Evolutionary conservation across 441 rosid genomes (phyloP), one percentile per base, ranked within the genome.

Genomic region (Erysimum pusillum): DNA sequence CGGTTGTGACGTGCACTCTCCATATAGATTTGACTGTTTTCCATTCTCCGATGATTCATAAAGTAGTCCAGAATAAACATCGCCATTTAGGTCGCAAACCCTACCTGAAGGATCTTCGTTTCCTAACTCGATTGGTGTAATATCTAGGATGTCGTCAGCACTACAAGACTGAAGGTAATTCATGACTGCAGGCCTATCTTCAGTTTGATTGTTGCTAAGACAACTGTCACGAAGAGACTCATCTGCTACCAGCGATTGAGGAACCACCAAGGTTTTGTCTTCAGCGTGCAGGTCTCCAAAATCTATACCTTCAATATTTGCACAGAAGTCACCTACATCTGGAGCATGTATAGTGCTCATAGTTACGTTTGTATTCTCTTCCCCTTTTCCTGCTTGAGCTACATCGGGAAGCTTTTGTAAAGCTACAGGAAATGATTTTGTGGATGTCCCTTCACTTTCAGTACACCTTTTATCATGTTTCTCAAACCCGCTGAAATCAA

Each of bases 1-100:
- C 44, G 84, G 67, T 69, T 79, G 80, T 73, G 80, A 62, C 53
- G 82, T 77, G 71, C 51, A 54, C 44, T 79, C 85, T 61, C 79
- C 83, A 74, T 65, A 81, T 11, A 64, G 56, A 46, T 67, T 68
- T 64, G 72, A 28, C 62, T 58, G 75, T 39, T 75, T 81, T 63
- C 76, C 56, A 77, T 66, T 49, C 54, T 63, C 80, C 67, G 62
- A 65, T 68, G 87, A 75, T 61, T 78, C 59, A n/a, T 67, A 69
- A 73, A 45, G 69, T 66, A 42, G 69, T 36, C 65, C 74, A 38
- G 46, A 25, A 49, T 73, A 22, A 45, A 70, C 66, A 45, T 78
- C 71, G 44, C 73, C 78, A 75, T 84, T 80, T 13, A 83, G 76
- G 46, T 78, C 83, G 31, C 59, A 68, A 65, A 82, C 36, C 15